A percentile compares a stretch with the other conserved stretches of the same genome.
Evolutionary conservation across 2,329 filamentous ascomycete genomes (phyloP).

Genomic region (Exophiala sideris): DNA sequence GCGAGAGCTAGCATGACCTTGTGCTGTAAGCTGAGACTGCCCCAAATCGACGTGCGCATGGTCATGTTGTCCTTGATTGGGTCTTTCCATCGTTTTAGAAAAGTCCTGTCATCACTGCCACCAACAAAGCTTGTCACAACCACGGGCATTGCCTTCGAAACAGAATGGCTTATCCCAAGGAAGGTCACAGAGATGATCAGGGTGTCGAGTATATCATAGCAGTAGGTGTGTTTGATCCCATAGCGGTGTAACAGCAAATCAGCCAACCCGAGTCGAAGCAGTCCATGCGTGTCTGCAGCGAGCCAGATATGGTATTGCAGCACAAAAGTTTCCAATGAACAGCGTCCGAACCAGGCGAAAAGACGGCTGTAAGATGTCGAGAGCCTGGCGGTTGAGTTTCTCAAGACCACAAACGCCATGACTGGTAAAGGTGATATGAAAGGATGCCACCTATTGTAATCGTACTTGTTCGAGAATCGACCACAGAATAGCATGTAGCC

Average conservation of each 20-base stretch:
- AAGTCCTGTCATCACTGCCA: neutral
- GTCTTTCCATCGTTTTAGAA: neutral
- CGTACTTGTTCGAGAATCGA: conserved; percentile 35
- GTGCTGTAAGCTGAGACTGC: neutral
- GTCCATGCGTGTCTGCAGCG: conserved; percentile 54
- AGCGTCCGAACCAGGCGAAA: conserved; percentile 55
- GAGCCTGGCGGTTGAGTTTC: conserved; percentile 46
- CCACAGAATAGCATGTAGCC: conserved; percentile 24
- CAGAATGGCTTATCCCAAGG: conserved; percentile 41
- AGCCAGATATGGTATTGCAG: conserved; percentile 62
- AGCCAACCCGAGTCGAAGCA: conserved; percentile 41
- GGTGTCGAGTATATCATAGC: conserved; percentile 30
- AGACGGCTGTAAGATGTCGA: conserved; percentile 44
- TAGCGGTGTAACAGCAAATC: neutral
- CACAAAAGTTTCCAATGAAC: conserved; percentile 58
- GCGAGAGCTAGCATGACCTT: neutral
- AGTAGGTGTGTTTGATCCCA: conserved; percentile 4
- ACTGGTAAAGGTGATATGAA: conserved; percentile 55
- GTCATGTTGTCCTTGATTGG: neutral
- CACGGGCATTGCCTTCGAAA: conserved; percentile 37
- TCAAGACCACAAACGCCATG: conserved; percentile 50
- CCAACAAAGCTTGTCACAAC: conserved; percentile 38
- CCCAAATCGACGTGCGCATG: neutral
- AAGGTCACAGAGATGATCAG: conserved; percentile 42
- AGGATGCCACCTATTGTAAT: conserved; percentile 53